Base-by-base conservation (phyloP, 371 early-diverging fungal genomes). In the Actinomucor elegans region DNA sequence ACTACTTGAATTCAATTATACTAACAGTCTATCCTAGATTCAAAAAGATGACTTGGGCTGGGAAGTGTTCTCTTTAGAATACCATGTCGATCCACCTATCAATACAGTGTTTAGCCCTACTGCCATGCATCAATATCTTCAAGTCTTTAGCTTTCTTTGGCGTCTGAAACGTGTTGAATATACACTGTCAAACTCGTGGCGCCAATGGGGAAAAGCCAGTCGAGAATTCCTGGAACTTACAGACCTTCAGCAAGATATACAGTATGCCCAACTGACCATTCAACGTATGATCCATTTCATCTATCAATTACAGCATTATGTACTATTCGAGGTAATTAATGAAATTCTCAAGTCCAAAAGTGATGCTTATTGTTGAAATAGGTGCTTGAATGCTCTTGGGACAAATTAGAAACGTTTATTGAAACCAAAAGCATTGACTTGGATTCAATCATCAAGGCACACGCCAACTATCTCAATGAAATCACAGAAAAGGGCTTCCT, bases 281-380 rank as follows among this genome's bases (percentile, higher is more conserved):
- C 77, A 80, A 23, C 87, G 93, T 59, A 98, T 98, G 97, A 79
- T 91, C 24, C 98, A 98, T 65, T 97, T 96, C 69, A 79, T 92
- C 21, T 83, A 87, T 58, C 95, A 97, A 62, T 70, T 96, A 48
- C 96, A 96, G 70, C 93, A 94, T 60, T 94, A 89, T 60, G 74
- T 89, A 8, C 63, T 85, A 33, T 92, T 89, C 59, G 93, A 92
- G 69, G 89, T 84, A 63, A 50, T 28, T 51, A 11, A 28, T 18
- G 0, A 26, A 4, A 3, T 21, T 37, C 45, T 44, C 14, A 3
- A n/a, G n/a, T n/a, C 18, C 3, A 36, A 36, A 1, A 21, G 11
- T 7, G 0, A 5, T 42, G 24, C 6, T 9, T 26, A 33, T 34
- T 48, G 24, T 34, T 26, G 10, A n/a, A 24, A 1, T 46, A 92